Base-by-base conservation (phyloP, 345 rosid species). In the Eucalyptus rudis region DNA sequence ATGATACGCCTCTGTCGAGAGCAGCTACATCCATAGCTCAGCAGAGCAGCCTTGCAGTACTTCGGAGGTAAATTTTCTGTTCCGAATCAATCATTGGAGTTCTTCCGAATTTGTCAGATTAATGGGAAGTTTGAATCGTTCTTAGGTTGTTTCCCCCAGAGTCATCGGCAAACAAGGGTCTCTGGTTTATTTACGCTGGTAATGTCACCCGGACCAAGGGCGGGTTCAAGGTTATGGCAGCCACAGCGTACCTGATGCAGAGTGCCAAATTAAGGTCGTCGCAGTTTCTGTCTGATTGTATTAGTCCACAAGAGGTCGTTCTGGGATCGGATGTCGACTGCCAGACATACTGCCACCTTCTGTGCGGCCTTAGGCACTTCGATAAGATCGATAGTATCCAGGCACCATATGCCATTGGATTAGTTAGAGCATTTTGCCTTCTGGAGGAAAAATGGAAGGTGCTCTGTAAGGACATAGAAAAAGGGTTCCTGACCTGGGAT, bases 271-370 rank as follows among this genome's bases (percentile, higher is more conserved):
- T 50, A 16, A 92, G 79, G n/a, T 88, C 88, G 84, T 90, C 91
- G 33, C 90, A 85, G 36, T 86, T 86, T 89, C 84, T 80, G 25
- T 79, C 91, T 19, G 49, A 17, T 52, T 47, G 54, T 24, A 51
- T 86, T 87, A 92, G 93, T 89, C 94, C 94, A 3, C 56, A 62
- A 25, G 94, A 91, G 87, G 93, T 94, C 87, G 85, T 94, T 84
- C 85, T 90, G 33, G 93, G 94, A 89, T 87, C 89, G 86, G 89
- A 92, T 90, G 24, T 89, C 85, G 89, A 92, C 88, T 91, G 90
- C 31, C 95, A 94, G 89, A 91, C 89, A 90, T 94, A 92, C 66
- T 92, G 94, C 87, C 94, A 93, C 90, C 94, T 93, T 88, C 94
- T 94, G 62, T 92, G 95, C 87, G 93, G 93, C 64, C 93, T 94